Conservation (phyloP, 768 basidiomycete species). For the Boletus reticuloceps region DNA sequence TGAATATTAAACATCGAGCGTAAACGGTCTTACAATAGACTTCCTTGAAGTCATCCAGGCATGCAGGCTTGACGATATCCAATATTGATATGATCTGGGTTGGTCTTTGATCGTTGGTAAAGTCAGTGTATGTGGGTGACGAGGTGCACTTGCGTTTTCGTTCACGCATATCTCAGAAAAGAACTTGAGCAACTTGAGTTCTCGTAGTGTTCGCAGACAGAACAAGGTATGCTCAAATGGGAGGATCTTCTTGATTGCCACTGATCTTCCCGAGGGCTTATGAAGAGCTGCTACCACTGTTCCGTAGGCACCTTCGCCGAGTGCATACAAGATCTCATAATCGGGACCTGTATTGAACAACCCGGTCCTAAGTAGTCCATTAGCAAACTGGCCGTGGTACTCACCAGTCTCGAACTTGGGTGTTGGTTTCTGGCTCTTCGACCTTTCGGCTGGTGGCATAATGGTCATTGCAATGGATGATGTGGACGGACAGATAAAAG, state of each 20-base stretch:
- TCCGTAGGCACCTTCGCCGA: constrained; percentile 88
- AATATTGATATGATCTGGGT: constrained; percentile 85
- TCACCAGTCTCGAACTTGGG: constrained; percentile 73
- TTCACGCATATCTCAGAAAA: constrained; percentile 78
- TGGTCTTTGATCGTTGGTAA: not conserved
- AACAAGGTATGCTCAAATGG: constrained; percentile 95
- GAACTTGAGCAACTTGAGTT: constrained; percentile 87
- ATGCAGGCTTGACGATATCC: constrained; percentile 83
- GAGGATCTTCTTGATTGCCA: constrained; percentile 94
- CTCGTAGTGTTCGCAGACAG: constrained; percentile 84
- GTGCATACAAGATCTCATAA: constrained; percentile 69
- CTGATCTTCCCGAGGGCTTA: constrained; percentile 74
- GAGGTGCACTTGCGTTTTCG: constrained; percentile 58
- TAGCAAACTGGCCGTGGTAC: constrained; percentile 5
- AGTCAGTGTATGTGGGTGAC: not conserved
- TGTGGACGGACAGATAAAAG: not conserved
- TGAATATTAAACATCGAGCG: not conserved
- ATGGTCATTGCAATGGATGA: constrained; percentile 4
- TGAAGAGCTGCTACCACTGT: constrained; percentile 89
- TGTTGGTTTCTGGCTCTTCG: constrained; percentile 58
- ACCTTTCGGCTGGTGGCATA: constrained; percentile 8
- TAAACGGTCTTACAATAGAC: constrained; percentile 62
- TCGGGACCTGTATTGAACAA: constrained; percentile 51
- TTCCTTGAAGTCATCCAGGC: constrained; percentile 76
- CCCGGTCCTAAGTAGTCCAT: not conserved